phyloP scores from a whole-genome alignment of 1,284 basidiomycete species.

The Ceratobasidium sp. region DNA sequence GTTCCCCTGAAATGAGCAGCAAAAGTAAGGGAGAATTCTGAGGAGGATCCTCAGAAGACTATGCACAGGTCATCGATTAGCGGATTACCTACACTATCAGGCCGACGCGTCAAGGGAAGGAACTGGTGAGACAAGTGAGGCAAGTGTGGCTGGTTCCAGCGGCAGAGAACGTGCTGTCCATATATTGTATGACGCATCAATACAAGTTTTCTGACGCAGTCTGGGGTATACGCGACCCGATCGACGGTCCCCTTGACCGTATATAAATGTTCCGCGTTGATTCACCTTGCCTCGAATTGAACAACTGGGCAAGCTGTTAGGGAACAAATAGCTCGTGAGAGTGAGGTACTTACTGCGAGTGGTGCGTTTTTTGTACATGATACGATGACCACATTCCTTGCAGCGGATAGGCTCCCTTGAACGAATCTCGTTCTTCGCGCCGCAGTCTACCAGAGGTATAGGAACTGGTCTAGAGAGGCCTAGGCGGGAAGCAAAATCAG shows the following conservation, averaged over 20 bases:
- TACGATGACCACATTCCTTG: slow-evolving; percentile 96
- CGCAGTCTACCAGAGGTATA: slow-evolving; percentile 77
- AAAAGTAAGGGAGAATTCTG: slow-evolving; percentile 38
- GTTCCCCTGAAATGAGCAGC: slow-evolving; percentile 36
- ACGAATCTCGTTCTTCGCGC: slow-evolving; percentile 92
- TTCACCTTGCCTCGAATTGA: slow-evolving; percentile 86
- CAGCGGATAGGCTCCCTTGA: slow-evolving; percentile 96
- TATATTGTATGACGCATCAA: slow-evolving; percentile 42
- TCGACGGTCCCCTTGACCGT: slow-evolving; percentile 10
- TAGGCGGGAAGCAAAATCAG: slow-evolving; percentile 28
- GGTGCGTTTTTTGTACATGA: slow-evolving; percentile 99
- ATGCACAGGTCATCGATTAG: slow-evolving; percentile 45
- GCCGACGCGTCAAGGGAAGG: slow-evolving; percentile 36
- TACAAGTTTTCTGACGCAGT: slow-evolving; percentile 18
- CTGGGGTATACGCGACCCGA: slow-evolving; percentile 4
- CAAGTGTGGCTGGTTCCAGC: slow-evolving; percentile 15
- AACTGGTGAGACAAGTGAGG: slow-evolving; percentile 42
- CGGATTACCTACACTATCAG: slow-evolving; percentile 42
- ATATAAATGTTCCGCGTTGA: neutral
- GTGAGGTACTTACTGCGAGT: slow-evolving; percentile 83
- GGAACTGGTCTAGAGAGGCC: slow-evolving; percentile 40
- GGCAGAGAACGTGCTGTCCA: slow-evolving; percentile 28
- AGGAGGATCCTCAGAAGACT: slow-evolving; percentile 44
- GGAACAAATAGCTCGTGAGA: slow-evolving; percentile 26
- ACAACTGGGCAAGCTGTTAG: slow-evolving; percentile 68